phyloP scores from a whole-genome alignment of 768 basidiomycete species.

The Tricholoma sp. region DNA sequence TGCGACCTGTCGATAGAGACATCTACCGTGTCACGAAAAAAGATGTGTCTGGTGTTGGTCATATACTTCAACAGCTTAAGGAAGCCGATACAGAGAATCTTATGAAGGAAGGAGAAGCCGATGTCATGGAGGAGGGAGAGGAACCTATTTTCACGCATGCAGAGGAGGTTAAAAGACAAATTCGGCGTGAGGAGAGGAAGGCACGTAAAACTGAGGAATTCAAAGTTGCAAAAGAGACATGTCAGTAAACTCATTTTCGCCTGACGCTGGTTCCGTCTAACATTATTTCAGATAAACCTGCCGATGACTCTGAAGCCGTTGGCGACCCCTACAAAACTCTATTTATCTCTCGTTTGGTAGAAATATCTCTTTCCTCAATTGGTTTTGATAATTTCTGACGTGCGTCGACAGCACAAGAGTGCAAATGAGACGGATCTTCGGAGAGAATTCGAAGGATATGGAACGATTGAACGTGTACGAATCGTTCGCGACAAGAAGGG shows the following conservation, averaged over 20 bases:
- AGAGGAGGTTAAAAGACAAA: constrained; percentile 77
- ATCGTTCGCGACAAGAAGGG: constrained; percentile 90
- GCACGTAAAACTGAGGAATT: constrained; percentile 73
- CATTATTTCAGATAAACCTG: constrained; percentile 71
- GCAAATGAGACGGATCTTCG: constrained; percentile 90
- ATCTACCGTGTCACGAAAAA: constrained; percentile 69
- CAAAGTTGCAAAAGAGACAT: constrained; percentile 77
- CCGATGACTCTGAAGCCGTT: constrained; percentile 83
- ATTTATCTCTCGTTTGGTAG: constrained; percentile 89
- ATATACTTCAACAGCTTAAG: constrained; percentile 64
- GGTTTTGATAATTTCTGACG: constrained; percentile 4
- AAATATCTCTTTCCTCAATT: constrained; percentile 14
- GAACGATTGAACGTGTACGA: constrained; percentile 89
- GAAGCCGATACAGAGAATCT: constrained; percentile 72
- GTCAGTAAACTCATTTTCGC: constrained; percentile 42
- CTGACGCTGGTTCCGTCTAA: constrained; percentile 3
- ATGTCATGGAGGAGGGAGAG: constrained; percentile 80
- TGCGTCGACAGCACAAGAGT: constrained; percentile 66
- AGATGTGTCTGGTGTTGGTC: constrained; percentile 71
- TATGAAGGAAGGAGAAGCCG: constrained; percentile 51
- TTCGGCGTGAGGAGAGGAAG: constrained; percentile 73
- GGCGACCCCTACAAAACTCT: constrained; percentile 99
- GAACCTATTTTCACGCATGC: constrained; percentile 76
- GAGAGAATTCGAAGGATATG: constrained; percentile 93
- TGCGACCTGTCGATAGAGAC: constrained; percentile 81